Evolutionary conservation across 2,329 filamentous ascomycete genomes (phyloP).

Genomic region (Coniochaeta sp.): DNA sequence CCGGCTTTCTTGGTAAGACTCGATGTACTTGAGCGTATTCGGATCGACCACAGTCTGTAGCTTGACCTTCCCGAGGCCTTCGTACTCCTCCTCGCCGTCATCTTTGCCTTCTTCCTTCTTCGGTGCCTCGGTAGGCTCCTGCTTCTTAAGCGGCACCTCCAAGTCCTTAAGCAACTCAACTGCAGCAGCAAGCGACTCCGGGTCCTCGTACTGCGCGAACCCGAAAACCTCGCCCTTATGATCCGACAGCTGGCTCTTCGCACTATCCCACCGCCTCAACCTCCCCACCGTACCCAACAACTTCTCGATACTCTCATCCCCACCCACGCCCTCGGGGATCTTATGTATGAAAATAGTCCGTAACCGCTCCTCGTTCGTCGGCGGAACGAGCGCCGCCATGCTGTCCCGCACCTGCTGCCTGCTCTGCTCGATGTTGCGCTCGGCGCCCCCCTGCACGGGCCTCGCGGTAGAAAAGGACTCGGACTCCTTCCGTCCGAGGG

Average conservation of each 20-base stretch:
- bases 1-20: conserved; percentile 65
- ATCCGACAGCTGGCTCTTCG: conserved; percentile 53
- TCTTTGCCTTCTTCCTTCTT: no score
- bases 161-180: conserved; percentile 79
- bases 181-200: conserved; percentile 77
- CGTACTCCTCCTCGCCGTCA: conserved; percentile 37
- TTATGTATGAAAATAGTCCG: conserved; percentile 86
- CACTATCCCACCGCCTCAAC: conserved; percentile 79
- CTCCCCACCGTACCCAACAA: conserved; percentile 72
- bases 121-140: conserved; percentile 36
- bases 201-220: conserved; percentile 92
- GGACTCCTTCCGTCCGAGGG: conserved; percentile 37
- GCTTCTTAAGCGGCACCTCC: conserved; percentile 73
- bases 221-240: conserved; percentile 83
- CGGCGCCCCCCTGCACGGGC: conserved; percentile 47
- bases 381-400: conserved; percentile 68
- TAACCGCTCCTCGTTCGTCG: conserved; percentile 83
- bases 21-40: conserved; percentile 75
- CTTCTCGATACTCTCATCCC: conserved; percentile 71
- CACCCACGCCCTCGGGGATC: conserved; percentile 70
- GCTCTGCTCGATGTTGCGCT: conserved; percentile 59
- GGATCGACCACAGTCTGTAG: conserved; percentile 75
- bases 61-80: conserved; percentile 60
- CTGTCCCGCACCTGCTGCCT: conserved; percentile 61
- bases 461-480: conserved; percentile 34